These are phyloP conservation scores for Penicillium sp. DNA, from an alignment of 2,329 filamentous ascomycete genomes.

Conservation along the genomic window DNA sequence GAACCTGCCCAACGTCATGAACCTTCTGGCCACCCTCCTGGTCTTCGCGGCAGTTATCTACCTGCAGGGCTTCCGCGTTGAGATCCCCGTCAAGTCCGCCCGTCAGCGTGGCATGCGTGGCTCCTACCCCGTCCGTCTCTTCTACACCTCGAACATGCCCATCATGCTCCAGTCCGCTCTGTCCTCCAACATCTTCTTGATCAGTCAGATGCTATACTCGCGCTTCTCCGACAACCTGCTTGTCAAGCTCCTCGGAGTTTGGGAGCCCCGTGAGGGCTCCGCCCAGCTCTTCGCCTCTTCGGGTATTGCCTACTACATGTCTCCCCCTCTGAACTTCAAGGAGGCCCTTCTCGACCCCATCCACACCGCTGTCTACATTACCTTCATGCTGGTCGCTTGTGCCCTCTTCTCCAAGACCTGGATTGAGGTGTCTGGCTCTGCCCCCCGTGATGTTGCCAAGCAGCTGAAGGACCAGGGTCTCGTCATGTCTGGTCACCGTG, in stretches of 20 bases:
- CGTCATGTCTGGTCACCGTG: constrained; percentile 98
- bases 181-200: constrained; percentile 97
- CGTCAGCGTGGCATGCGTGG: constrained; percentile 98
- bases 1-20: constrained; percentile 99
- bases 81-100: constrained; percentile 99
- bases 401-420: constrained; percentile 99
- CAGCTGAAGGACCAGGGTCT: constrained; percentile 99
- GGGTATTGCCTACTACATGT: constrained; percentile 99
- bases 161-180: constrained; percentile 99
- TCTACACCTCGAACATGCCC: constrained; percentile 99
- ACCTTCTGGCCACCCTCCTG: constrained; percentile 84
- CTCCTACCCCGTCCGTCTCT: constrained; percentile 96
- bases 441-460: constrained; percentile 97
- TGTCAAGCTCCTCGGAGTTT: constrained; percentile 94
- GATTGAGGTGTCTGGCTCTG: constrained; percentile 98
- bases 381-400: constrained; percentile 97
- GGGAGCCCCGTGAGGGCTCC: constrained; percentile 92
- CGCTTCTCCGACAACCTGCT: constrained; percentile 99
- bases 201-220: constrained; percentile 99
- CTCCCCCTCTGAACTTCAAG: constrained; percentile 93
- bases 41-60: constrained; percentile 99
- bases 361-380: constrained; percentile 91
- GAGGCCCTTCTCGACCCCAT: constrained; percentile 95
- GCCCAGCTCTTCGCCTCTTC: constrained; percentile 91
- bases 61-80: constrained; percentile 97